These are phyloP conservation scores for Ceratobasidium sp. DNA, from an alignment of 1,284 basidiomycete genomes.

Conservation along the genomic window DNA sequence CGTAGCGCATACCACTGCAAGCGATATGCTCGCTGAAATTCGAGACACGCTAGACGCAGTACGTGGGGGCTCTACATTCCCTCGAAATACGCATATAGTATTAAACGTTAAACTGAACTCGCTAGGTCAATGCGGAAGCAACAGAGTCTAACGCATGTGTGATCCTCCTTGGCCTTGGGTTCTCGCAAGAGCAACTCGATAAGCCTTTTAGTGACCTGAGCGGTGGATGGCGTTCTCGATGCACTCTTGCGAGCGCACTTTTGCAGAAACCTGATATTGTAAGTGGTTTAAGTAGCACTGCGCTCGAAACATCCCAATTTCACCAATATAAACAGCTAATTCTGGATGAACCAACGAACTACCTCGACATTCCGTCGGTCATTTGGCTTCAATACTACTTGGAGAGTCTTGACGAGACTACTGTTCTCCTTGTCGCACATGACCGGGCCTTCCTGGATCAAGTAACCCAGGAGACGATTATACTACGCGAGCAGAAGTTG, in stretches of 20 bases:
- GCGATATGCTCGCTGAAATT: constrained; percentile 60
- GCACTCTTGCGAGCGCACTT: constrained; percentile 63
- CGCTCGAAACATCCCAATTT: constrained; percentile 51
- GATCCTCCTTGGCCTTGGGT: constrained; percentile 76
- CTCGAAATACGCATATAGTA: background rate
- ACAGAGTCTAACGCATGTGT: constrained; percentile 70
- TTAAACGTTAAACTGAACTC: background rate
- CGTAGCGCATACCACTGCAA: constrained; percentile 51
- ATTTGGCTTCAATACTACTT: constrained; percentile 71
- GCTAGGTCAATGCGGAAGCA: constrained; percentile 59
- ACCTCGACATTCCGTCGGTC: constrained; percentile 60
- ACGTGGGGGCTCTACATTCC: constrained; percentile 38
- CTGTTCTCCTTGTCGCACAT: constrained; percentile 76
- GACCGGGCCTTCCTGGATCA: constrained; percentile 78
- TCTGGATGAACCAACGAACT: constrained; percentile 63
- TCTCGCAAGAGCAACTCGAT: constrained; percentile 67
- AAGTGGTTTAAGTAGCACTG: background rate
- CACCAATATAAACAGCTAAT: constrained; percentile 42
- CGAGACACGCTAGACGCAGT: constrained; percentile 62
- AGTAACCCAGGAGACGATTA: constrained; percentile 76
- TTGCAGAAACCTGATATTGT: constrained; percentile 61
- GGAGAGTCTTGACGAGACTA: constrained; percentile 61
- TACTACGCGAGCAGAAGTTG: constrained; percentile 71
- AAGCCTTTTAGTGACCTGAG: constrained; percentile 68
- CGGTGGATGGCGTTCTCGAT: constrained; percentile 79